Evolutionary conservation across 345 rosid genomes (phyloP).

Genomic region (Salix caprea): DNA sequence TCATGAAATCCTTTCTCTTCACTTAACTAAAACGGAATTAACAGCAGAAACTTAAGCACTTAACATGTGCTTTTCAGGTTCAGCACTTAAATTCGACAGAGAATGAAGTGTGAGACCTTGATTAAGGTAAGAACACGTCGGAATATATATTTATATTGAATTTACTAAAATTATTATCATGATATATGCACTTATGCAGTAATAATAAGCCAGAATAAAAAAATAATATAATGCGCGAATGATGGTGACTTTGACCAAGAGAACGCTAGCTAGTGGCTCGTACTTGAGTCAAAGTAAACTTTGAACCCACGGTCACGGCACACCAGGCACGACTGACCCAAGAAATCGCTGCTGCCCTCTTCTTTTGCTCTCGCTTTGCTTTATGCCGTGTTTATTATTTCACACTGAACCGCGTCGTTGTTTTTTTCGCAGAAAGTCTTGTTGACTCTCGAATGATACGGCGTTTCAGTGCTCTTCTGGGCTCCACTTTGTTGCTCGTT

Average conservation of each 20-base stretch:
- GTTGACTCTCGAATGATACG: background rate
- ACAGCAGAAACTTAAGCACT: too few species aligned
- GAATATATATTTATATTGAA: background rate
- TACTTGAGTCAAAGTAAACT: slow-evolving; percentile 1
- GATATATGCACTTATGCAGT: too few species aligned
- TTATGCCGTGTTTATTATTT: background rate
- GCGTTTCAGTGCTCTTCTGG: background rate
- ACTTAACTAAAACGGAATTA: too few species aligned
- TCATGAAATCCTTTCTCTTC: too few species aligned
- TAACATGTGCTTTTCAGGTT: too few species aligned
- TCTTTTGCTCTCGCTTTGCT: background rate
- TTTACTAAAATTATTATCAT: too few species aligned
- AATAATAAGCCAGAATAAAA: background rate
- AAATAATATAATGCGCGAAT: background rate
- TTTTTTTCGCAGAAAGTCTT: background rate
- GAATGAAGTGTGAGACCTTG: background rate
- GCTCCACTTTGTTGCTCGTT: background rate
- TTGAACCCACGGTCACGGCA: slow-evolving; percentile 19
- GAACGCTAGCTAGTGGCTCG: background rate
- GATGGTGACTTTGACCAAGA: slow-evolving; percentile 15
- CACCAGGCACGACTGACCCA: slow-evolving; percentile 19
- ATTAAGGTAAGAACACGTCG: background rate
- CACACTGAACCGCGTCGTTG: background rate
- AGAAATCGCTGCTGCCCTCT: background rate
- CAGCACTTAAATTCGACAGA: too few species aligned